Base-by-base conservation (phyloP, 1,284 basidiomycete genomes). In the Vanrija sp. region DNA sequence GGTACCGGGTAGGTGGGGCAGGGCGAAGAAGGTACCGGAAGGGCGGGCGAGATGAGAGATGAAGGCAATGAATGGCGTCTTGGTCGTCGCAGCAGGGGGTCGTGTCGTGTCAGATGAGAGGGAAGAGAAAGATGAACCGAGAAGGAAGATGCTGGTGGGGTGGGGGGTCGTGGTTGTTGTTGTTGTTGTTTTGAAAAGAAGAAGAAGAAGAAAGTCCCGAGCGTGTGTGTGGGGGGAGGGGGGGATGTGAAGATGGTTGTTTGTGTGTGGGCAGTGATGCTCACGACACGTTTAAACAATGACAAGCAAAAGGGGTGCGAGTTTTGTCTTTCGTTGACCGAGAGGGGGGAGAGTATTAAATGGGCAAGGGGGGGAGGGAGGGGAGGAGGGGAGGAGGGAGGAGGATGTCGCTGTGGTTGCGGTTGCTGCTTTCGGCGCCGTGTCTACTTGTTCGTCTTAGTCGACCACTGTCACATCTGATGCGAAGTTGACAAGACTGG, bases 391-490 rank as follows among this genome's bases (percentile, higher is more conserved):
- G 46, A 47, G 20, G 38, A 35, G 16, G 36, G 15, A 15, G 15
- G 19, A 16, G 19, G 36, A 23, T 45, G 50, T 25, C 20, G 16
- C 18, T 35, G 39, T 12, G 43, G 43, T 10, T 54, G 51, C n/a
- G 41, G 35, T 51, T 45, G 42, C 47, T 49, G 57, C 22, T 41
- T 20, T 20, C 19, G 39, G 39, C 9, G 19, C n/a, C n/a, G 36
- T 37, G 10, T 37, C n/a, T 37, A n/a, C 36, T 37, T 37, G 10
- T 37, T 10, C 36, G n/a, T 37, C 39, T 41, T 31, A 12, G 31
- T 31, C 31, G 12, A 31, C 31, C 31, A 31, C 31, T 12, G 31
- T 31, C 31, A 31, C 24, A 12, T 31, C 31, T 31, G n/a, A 31
- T 12, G 18, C 3, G n/a, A 7, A 45, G 20, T 18, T 31, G 20